Evolutionary conservation across 1,284 basidiomycete species (phyloP).

Genomic region (Exsudoporus floridanus): DNA sequence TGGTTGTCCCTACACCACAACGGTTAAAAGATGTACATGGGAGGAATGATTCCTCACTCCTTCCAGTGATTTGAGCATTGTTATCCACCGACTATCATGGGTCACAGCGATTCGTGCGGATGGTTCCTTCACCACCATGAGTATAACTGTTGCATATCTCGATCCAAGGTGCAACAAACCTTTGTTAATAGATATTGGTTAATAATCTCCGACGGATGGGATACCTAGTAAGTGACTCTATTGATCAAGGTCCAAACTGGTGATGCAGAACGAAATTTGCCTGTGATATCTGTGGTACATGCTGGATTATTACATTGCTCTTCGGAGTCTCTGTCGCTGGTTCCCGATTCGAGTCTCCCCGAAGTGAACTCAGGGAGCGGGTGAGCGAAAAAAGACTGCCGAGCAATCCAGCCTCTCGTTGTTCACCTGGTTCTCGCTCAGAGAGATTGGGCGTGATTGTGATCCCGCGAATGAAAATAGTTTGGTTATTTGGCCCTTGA

Average conservation of each 20-base stretch:
- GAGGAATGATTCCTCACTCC: too few relatives aligned
- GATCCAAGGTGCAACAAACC: too few relatives aligned
- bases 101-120: too few relatives aligned
- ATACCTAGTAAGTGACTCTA: not conserved
- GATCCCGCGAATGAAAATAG: not conserved
- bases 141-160: too few relatives aligned
- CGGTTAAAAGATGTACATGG: too few relatives aligned
- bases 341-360: not conserved
- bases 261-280: not conserved
- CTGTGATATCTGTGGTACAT: not conserved
- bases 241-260: not conserved
- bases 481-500: not conserved
- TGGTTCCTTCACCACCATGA: too few relatives aligned
- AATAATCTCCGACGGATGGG: not conserved
- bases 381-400: not conserved
- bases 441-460: not conserved
- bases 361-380: not conserved
- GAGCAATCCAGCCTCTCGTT: not conserved
- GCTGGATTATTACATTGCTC: not conserved
- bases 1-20: too few relatives aligned
- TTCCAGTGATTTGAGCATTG: too few relatives aligned
- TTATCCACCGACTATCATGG: too few relatives aligned
- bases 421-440: not conserved
- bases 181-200: not conserved
- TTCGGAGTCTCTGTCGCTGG: not conserved